phyloP scores from a whole-genome alignment of 768 basidiomycete species.

The Lactifluus rugatus region DNA sequence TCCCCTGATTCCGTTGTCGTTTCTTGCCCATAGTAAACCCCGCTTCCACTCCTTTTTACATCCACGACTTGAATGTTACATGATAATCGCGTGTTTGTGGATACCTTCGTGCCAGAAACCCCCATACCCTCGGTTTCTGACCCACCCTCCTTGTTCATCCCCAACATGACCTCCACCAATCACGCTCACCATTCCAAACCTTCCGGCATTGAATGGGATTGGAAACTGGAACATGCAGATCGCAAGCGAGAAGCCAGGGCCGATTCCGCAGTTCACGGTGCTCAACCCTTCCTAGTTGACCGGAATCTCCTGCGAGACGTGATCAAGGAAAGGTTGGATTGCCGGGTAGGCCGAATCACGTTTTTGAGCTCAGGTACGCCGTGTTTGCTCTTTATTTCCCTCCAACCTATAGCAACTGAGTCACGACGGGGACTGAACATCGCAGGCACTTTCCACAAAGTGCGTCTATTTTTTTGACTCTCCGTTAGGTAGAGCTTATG shows the following conservation, averaged over 20 bases:
- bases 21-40: not conserved
- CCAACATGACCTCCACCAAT: not conserved
- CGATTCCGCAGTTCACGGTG: slow-evolving; percentile 52
- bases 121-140: not conserved
- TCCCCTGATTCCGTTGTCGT: not conserved
- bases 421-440: slow-evolving; percentile 8
- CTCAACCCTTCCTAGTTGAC: slow-evolving; percentile 67
- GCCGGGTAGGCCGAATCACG: slow-evolving; percentile 56
- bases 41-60: not conserved
- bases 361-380: slow-evolving; percentile 77
- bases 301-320: slow-evolving; percentile 66
- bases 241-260: slow-evolving; percentile 52
- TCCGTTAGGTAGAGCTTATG: slow-evolving; percentile 11
- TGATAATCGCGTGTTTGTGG: slow-evolving; percentile 6
- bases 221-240: slow-evolving; percentile 65
- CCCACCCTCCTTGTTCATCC: not conserved
- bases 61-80: slow-evolving; percentile 19
- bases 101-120: slow-evolving; percentile 2
- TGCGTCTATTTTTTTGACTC: slow-evolving; percentile 21
- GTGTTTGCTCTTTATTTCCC: slow-evolving; percentile 24
- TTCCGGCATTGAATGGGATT: slow-evolving; percentile 49
- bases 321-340: slow-evolving; percentile 57
- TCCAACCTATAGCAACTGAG: slow-evolving; percentile 6
- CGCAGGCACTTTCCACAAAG: slow-evolving; percentile 81
- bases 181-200: not conserved